A percentile compares a stretch with the other conserved stretches of the same genome.
These are phyloP conservation scores for Sophora flavescens DNA, from an alignment of 306 rosid genomes.

Conservation along the genomic window DNA sequence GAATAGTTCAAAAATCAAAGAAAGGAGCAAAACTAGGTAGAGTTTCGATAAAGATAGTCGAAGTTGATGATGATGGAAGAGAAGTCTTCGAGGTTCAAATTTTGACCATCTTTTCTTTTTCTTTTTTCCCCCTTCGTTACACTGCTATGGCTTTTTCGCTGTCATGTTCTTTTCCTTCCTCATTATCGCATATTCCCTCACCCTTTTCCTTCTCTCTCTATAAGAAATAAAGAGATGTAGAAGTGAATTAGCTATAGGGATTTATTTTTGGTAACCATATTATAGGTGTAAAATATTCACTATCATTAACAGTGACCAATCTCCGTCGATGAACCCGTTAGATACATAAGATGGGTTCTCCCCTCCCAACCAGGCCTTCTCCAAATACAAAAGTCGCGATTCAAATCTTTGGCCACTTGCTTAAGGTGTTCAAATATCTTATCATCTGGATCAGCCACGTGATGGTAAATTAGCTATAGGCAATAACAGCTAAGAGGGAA, in stretches of 20 bases:
- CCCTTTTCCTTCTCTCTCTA: conserved; percentile 43
- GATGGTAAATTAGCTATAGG: conserved; percentile 8
- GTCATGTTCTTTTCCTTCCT: conserved; percentile 72
- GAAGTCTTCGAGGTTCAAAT: conserved; percentile 91
- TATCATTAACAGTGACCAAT: too few relatives aligned
- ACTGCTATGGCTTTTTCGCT: conserved; percentile 71
- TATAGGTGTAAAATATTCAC: too few relatives aligned
- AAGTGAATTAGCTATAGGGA: neutral
- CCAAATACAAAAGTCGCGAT: too few relatives aligned
- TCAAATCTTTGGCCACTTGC: too few relatives aligned
- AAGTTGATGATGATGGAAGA: conserved; percentile 88
- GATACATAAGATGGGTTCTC: too few relatives aligned
- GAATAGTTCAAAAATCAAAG: conserved; percentile 66
- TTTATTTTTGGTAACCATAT: too few relatives aligned
- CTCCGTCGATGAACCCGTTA: too few relatives aligned
- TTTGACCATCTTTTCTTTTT: conserved; percentile 92
- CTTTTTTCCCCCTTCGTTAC: conserved; percentile 55
- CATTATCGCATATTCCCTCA: conserved; percentile 46
- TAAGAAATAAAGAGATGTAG: neutral
- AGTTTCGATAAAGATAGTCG: conserved; percentile 99
- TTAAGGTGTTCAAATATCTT: too few relatives aligned
- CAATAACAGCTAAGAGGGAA: conserved; percentile 14
- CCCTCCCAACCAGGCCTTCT: too few relatives aligned
- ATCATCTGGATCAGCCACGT: too few relatives aligned
- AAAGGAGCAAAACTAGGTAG: conserved; percentile 61